Base-by-base conservation (phyloP, 768 basidiomycete genomes). In the Sistotremastrum niveocremeum region DNA sequence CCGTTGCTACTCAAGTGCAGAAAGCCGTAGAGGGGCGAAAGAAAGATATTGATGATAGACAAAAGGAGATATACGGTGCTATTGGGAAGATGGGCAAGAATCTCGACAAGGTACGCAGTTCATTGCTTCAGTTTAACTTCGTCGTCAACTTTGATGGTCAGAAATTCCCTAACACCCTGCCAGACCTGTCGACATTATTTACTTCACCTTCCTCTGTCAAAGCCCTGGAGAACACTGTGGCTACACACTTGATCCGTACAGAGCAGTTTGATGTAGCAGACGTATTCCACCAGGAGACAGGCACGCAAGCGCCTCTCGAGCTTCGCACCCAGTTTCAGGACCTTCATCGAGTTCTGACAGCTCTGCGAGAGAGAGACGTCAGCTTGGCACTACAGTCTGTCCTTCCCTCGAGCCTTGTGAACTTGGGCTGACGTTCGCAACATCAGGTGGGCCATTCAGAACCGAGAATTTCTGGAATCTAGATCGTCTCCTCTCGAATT, bases 401-500 rank as follows among this genome's bases (percentile, higher is more conserved):
- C 36, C 9, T 12, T 12, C 28, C 42, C 29, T 46, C n/a, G 31
- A 35, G 29, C 31, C n/a, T 50, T 39, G 31, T 49, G 28, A 33
- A 37, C 46, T 33, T 39, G 20, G 20, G 20, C 20, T 20, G 20
- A 20, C 20, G 20, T 34, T 12, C 9, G 28, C 35, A 34, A 45
- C 12, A 30, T 46, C 55, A 95, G 91, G 49, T 98, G 94, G 95
- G 76, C 81, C 9, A 65, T 64, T 38, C 67, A 66, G 45, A 79
- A 93, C 55, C 71, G 73, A 31, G 46, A 56, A 3, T 91, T 86
- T 57, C 69, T 95, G 8, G 68, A 68, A 40, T 62, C 69, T 4
- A 79, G 82, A 33, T 74, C 75, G 6, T 94, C 91, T 1, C 73
- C 86, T 0, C 73, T 99, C 7, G 87, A 90, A 54, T 99, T 94